These are phyloP conservation scores for Phanerodontia chrysosporium DNA, from an alignment of 768 basidiomycete genomes.

Conservation along the genomic window DNA sequence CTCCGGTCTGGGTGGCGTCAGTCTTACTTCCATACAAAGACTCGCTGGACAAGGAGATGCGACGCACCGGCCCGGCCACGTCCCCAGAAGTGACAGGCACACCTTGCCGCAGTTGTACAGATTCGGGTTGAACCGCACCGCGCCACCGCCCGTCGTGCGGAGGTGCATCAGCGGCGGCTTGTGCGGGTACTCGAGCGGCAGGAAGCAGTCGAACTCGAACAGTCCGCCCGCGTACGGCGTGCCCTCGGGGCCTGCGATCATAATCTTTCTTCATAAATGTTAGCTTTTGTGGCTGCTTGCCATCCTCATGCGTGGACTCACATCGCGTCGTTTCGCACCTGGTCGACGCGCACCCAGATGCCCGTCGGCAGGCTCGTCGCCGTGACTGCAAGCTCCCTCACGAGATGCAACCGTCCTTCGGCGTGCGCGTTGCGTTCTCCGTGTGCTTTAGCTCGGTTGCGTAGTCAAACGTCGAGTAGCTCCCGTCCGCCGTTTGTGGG, in stretches of 20 bases:
- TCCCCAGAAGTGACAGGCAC: constrained; percentile 52
- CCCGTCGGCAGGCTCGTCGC: constrained; percentile 53
- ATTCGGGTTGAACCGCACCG: constrained; percentile 54
- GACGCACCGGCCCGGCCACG: constrained; percentile 45
- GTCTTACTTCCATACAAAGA: not conserved
- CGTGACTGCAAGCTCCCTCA: constrained; percentile 54
- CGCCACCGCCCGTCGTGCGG: constrained; percentile 48
- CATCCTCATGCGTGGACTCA: constrained; percentile 24
- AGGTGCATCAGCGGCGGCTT: constrained; percentile 45
- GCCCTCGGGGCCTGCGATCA: constrained; percentile 62
- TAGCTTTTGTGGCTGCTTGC: not conserved
- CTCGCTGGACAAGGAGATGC: not conserved
- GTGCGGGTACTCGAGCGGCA: constrained; percentile 48
- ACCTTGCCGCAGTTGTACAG: constrained; percentile 47
- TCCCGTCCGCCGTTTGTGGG: constrained; percentile 16
- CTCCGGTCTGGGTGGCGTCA: constrained; percentile 27
- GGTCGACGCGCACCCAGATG: constrained; percentile 54
- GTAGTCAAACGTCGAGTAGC: constrained; percentile 32
- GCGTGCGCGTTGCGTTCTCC: constrained; percentile 36
- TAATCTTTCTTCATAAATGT: constrained; percentile 36
- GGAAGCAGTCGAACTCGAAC: constrained; percentile 59
- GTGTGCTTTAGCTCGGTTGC: constrained; percentile 28
- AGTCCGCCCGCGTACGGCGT: constrained; percentile 68
- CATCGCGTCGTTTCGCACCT: constrained; percentile 54
- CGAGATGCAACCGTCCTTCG: constrained; percentile 46